Base-by-base conservation (phyloP, 1,284 basidiomycete species). In the Ceratobasidium sp. region DNA sequence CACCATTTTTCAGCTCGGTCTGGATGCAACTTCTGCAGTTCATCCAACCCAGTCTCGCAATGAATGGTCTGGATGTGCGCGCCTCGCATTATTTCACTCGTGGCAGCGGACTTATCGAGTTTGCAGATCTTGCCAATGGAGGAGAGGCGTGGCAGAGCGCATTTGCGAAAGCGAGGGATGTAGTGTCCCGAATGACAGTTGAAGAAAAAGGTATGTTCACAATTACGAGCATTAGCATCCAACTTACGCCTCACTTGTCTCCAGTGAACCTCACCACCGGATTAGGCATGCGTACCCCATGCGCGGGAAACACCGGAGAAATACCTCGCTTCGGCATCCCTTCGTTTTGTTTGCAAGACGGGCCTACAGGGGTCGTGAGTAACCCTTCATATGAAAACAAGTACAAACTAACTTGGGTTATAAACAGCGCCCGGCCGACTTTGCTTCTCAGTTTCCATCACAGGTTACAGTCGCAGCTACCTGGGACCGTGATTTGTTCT, bases 261-360 rank as follows among this genome's bases (percentile, higher is more conserved):
- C 29, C 29, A 70, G 76, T 76, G 43, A 76, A 70, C 49, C 19
- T 76, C 29, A 71, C 67, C 9, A 76, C 76, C 25, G 68, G 76
- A 11, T 29, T 70, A 2, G 76, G 67, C 6, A 22, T 29, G 4
- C 22, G 49, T 51, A 62, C 84, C 1, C 82, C 82, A 13, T 78
- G 77, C 43, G 77, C 62, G n/a, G 77, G 77, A 29, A 78, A 77
- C 61, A 78, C 76, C 13, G 70, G 67, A 7, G 64, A 83, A 46
- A 82, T 86, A 6, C 80, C 83, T 7, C 79, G 84, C 2, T 84
- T 84, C 1, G 82, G 82, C 71, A 86, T 85, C 46, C 90, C 91
- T 1, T 90, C 91, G 13, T 82, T 94, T n/a, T 95, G 93, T 82
- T 81, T 83, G 82, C 80, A 90, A 84, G 90, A 91, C 79, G 88